Percentiles rank a stretch among this genome's conserved stretches.
Conservation (phyloP, 1,284 basidiomycete genomes). For the Baeospora myosura region DNA sequence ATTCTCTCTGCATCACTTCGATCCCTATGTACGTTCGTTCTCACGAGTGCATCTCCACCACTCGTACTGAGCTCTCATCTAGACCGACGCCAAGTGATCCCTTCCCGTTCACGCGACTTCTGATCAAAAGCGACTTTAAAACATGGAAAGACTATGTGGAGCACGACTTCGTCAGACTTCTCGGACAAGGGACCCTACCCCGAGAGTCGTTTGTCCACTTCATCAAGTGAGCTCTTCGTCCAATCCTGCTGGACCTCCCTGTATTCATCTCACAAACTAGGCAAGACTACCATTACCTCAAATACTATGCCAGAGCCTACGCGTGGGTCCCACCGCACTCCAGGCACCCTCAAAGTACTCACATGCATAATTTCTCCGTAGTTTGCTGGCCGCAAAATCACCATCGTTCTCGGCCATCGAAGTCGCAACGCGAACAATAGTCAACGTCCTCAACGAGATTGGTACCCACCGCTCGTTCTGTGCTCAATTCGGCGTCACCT, state of each 20-base stretch:
- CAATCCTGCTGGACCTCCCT: too few relatives aligned
- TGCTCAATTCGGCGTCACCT: slow-evolving; percentile 57
- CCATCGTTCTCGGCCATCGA: slow-evolving; percentile 58
- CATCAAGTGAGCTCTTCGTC: slow-evolving; percentile 51
- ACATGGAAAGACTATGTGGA: slow-evolving; percentile 75
- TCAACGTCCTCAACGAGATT: slow-evolving; percentile 64
- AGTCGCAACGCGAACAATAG: slow-evolving; percentile 59
- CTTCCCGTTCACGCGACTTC: slow-evolving; percentile 61
- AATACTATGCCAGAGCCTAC: slow-evolving; percentile 73
- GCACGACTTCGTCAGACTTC: slow-evolving; percentile 75
- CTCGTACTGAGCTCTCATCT: neutral
- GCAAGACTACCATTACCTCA: slow-evolving; percentile 73
- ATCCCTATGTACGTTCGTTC: slow-evolving; percentile 50
- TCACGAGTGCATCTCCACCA: too few relatives aligned
- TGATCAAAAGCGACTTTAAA: slow-evolving; percentile 50
- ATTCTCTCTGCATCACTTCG: slow-evolving; percentile 43
- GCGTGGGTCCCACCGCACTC: slow-evolving; percentile 32
- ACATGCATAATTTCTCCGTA: slow-evolving; percentile 21
- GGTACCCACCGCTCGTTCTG: slow-evolving; percentile 72
- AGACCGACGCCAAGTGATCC: slow-evolving; percentile 59
- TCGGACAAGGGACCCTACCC: slow-evolving; percentile 68
- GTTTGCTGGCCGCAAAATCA: slow-evolving; percentile 76
- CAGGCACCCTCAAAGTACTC: neutral
- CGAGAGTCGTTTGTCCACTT: slow-evolving; percentile 74
- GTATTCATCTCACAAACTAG: slow-evolving; percentile 26